Evolutionary conservation across 192 early-diverging fungal genomes (phyloP), one percentile per base, ranked within the genome.

Genomic region (Podila horticola): DNA sequence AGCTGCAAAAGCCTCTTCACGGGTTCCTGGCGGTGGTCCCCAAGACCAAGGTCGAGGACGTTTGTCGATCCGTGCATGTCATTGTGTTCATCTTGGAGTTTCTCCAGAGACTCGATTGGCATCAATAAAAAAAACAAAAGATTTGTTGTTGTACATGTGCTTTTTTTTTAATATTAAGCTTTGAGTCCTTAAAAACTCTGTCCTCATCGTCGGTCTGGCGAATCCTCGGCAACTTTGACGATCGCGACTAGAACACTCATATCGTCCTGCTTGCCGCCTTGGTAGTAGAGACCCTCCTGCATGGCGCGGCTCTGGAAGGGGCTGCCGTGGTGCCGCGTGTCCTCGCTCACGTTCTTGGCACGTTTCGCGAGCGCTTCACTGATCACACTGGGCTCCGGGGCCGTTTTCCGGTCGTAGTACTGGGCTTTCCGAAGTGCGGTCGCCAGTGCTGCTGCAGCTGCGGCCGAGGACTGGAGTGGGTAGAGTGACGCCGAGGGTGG

Each of bases 251-350:
- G 65, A 3, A 98, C 95, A 22, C 94, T 95, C 66, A 98, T 95
- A 84, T 99, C 98, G 84, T 99, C 98, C 70, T 89, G 84, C 73
- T 99, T 99, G 51, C 98, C 98, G 49, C 97, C 97, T 83, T 95
- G 91, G 83, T 93, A 95, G 79, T 94, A 95, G 31, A 96, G 85
- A 17, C 97, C 98, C 84, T 99, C 98, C 72, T 97, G 91, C 75
- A 96, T 93, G 3, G 98, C 98, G 22, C 95, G 90, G 66, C 87
- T 90, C 85, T 97, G 95, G 87, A 99, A 99, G 6, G 98, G 98
- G 68, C 92, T 93, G 33, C 89, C 84, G 9, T 90, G 83, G 69
- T 90, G 91, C 57, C 92, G 84, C 33, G 88, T 81, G 67, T 99
- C 96, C 84, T 96, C 93, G 75, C 92, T 92, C 6, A 94, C 92